These are phyloP conservation scores for Boletus rubroflammeus DNA, from an alignment of 768 basidiomycete species.

Conservation along the genomic window DNA sequence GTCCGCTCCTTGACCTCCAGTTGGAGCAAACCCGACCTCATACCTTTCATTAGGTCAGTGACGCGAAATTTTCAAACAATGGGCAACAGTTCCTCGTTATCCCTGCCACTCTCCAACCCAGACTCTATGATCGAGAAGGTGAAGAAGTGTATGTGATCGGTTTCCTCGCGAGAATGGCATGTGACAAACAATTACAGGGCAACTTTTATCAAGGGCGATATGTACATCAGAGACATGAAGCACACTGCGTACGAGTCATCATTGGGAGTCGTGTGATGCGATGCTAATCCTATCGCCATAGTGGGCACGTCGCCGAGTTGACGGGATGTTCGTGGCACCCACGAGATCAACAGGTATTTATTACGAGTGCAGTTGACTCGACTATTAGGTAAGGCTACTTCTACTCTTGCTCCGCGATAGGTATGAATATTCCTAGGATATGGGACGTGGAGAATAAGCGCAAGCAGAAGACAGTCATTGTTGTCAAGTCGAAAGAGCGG, in stretches of 20 bases:
- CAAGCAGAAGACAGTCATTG: constrained; percentile 94
- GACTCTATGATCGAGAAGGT: constrained; percentile 88
- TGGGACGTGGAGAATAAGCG: constrained; percentile 93
- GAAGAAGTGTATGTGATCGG: constrained; percentile 74
- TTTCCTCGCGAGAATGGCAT: constrained; percentile 28
- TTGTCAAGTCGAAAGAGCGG: constrained; percentile 93
- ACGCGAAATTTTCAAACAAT: constrained; percentile 84
- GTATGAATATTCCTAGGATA: constrained; percentile 50
- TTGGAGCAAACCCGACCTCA: not conserved
- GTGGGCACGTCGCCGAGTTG: constrained; percentile 92
- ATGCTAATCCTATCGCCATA: constrained; percentile 30
- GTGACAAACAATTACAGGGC: constrained; percentile 59
- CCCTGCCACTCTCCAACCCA: constrained; percentile 85
- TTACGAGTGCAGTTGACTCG: constrained; percentile 93
- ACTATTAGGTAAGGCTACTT: constrained; percentile 72
- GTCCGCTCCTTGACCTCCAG: constrained; percentile 10
- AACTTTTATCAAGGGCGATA: constrained; percentile 90
- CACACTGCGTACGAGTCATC: constrained; percentile 78
- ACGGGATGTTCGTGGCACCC: constrained; percentile 94
- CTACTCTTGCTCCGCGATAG: not conserved
- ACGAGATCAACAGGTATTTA: constrained; percentile 75
- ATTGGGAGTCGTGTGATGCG: constrained; percentile 2
- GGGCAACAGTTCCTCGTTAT: constrained; percentile 83
- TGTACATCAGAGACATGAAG: constrained; percentile 98
- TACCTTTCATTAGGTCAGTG: constrained; percentile 63